Evolutionary conservation across 805 yeast genomes (phyloP).

Genomic region (Saturnispora dispora): DNA sequence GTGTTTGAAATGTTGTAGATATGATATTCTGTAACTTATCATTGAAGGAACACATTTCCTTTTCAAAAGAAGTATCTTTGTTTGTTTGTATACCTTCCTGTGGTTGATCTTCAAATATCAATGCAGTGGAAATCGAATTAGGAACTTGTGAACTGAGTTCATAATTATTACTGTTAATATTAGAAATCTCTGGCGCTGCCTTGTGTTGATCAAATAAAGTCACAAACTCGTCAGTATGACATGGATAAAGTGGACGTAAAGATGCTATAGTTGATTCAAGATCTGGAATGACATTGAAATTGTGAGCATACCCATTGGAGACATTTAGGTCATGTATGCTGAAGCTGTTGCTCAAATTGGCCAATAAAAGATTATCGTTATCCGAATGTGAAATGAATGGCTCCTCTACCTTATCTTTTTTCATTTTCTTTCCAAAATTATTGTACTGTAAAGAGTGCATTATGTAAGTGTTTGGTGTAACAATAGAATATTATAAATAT

Average conservation of each 20-base stretch:
- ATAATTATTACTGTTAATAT: background rate
- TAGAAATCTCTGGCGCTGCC: background rate
- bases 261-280: background rate
- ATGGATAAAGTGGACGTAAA: background rate
- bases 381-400: background rate
- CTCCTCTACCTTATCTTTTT: background rate
- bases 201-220: background rate
- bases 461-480: background rate
- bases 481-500: background rate
- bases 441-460: background rate
- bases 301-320: background rate
- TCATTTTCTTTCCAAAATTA: background rate
- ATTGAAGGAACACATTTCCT: background rate
- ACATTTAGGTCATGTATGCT: background rate
- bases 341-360: background rate
- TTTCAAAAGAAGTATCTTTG: background rate
- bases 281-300: background rate
- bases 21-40: background rate
- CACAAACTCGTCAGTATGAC: background rate
- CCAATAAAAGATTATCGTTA: background rate
- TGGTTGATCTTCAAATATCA: slow-evolving; percentile 1
- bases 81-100: background rate
- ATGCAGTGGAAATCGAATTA: background rate
- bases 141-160: background rate
- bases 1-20: background rate